phyloP scores from a whole-genome alignment of 2,329 filamentous ascomycete species.

The Myrmaecium sp. region DNA sequence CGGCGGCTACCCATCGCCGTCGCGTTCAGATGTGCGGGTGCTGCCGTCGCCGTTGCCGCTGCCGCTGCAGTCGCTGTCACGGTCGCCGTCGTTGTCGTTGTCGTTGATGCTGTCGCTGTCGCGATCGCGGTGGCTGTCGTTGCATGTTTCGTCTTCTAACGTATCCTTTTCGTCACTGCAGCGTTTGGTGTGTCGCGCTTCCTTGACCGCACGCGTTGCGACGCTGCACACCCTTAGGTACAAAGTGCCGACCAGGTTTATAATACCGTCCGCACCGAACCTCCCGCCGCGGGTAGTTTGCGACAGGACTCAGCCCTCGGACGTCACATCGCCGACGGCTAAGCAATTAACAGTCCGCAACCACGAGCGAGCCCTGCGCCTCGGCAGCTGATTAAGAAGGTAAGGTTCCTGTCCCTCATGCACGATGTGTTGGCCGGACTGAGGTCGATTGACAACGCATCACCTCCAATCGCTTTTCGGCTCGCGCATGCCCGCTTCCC shows the following conservation, averaged over 20 bases:
- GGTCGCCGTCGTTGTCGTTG: constrained; percentile 1
- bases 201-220: no score
- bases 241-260: no score
- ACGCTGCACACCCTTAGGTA: no score
- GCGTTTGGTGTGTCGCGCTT: no score
- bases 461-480: constrained; percentile 23
- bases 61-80: neutral
- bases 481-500: constrained; percentile 18
- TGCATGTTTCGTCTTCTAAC: no score
- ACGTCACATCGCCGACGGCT: constrained; percentile 5
- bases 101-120: no score
- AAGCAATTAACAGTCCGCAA: constrained; percentile 11
- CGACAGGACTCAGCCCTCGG: no score
- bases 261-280: no score
- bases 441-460: constrained; percentile 27
- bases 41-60: neutral
- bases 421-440: no score
- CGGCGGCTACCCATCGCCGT: constrained; percentile 1
- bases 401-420: constrained; percentile 18
- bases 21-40: neutral
- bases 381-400: constrained; percentile 16
- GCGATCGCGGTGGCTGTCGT: no score
- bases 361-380: constrained; percentile 17
- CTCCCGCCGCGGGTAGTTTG: constrained; percentile 11
- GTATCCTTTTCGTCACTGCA: no score